Base-by-base conservation (phyloP, 1,139 yeast species). In the Candida glucosophila region DNA sequence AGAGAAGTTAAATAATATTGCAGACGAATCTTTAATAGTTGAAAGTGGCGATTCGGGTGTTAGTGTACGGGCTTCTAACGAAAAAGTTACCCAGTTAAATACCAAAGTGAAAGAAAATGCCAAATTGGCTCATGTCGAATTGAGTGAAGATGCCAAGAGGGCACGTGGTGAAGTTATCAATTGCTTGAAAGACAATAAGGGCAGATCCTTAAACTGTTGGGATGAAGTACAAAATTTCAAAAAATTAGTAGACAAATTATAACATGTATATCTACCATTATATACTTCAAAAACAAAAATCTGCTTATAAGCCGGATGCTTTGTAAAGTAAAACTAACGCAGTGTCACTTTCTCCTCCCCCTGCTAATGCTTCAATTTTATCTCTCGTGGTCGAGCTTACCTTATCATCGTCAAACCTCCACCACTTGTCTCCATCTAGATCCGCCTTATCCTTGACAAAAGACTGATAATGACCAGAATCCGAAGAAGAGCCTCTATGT, bases 261-360 rank as follows among this genome's bases (percentile, higher is more conserved):
- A 45, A 36, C 26, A n/a, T 18, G 7, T 7, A 19, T 19, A 10
- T 19, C n/a, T 16, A 8, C 8, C 9, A 16, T 7, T 19, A 19
- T 8, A 7, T 19, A 19, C 8, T 8, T 6, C 8, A 19, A 19
- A 19, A n/a, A 7, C 8, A 13, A 7, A n/a, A 19, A 8, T 7
- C 21, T 10, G 7, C 12, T 19, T 19, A 19, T 7, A 10, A 10
- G 12, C 90, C 93, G 40, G 77, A 71, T 4, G 85, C 93, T 47
- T 78, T 79, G 62, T 90, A 90, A 29, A 90, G 56, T 38, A 88
- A 67, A 34, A 92, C 77, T 54, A 90, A 71, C 2, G 98, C 98
- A 43, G 93, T 77, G 54, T 90, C 98, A 41, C 94, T 77, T 58
- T 92, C 98, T 34, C 98, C 96, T 27, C 99, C 99, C 23, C 98